Conservation (phyloP, 208 protist species). For the Lotmaria passim region DNA sequence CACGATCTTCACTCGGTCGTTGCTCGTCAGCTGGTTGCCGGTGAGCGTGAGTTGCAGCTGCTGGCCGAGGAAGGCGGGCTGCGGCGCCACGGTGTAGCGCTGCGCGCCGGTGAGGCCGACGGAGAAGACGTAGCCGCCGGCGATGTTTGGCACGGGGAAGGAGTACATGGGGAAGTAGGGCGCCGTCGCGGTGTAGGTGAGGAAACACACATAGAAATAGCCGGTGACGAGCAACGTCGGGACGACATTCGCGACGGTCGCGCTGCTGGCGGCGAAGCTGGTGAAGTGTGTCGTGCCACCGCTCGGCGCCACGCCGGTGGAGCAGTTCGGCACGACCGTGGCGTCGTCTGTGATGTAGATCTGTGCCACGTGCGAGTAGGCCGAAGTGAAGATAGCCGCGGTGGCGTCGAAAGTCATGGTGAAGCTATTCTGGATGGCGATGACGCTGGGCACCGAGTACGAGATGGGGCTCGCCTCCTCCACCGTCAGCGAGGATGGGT, state of each 20-base stretch:
- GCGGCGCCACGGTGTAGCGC: constrained; percentile 73
- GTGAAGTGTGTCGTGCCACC: constrained; percentile 66
- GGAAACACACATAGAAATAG: constrained; percentile 89
- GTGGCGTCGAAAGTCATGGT: constrained; percentile 64
- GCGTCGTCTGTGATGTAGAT: constrained; percentile 49
- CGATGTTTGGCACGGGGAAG: constrained; percentile 70
- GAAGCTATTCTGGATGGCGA: constrained; percentile 56
- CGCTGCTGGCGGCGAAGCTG: constrained; percentile 58
- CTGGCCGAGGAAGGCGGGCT: constrained; percentile 74
- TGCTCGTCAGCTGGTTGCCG: constrained; percentile 65
- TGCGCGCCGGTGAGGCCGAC: constrained; percentile 81
- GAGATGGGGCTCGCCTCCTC: constrained; percentile 65
- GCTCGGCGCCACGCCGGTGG: constrained; percentile 35
- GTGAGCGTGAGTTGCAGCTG: constrained; percentile 65
- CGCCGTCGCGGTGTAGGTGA: constrained; percentile 56
- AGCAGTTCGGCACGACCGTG: constrained; percentile 47
- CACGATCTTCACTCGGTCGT: constrained; percentile 85
- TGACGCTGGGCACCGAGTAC: constrained; percentile 69
- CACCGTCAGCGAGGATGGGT: constrained; percentile 50
- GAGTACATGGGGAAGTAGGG: constrained; percentile 27
- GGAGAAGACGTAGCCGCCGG: constrained; percentile 80
- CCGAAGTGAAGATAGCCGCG: constrained; percentile 70
- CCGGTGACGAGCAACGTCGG: constrained; percentile 55
- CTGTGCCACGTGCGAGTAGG: constrained; percentile 43
- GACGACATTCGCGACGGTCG: constrained; percentile 56